Evolutionary conservation across 2,329 filamentous ascomycete genomes (phyloP), one percentile per base, ranked within the genome.

Genomic region (Xylariales sp.): DNA sequence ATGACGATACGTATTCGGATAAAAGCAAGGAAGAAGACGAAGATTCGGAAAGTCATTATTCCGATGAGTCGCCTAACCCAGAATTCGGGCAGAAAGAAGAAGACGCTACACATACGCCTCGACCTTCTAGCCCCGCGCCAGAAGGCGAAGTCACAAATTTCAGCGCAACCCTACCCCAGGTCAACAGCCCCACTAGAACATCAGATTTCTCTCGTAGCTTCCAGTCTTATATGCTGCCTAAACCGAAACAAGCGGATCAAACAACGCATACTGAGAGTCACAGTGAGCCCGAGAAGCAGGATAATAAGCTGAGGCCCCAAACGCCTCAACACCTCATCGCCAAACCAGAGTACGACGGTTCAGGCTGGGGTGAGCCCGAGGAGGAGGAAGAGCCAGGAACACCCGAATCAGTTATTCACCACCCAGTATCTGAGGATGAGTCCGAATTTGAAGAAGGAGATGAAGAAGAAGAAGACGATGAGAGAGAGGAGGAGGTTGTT

Each of bases 381-480:
- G 80, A 83, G 62, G 84, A 86, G 1, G 82, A 87, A 0, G 90
- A 91, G 69, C 89, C 89, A 9, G 87, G 89, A 41, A 97, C 93
- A 7, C 94, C 95, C 14, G 92, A 94, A 57, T 98, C 95, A 6
- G 94, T 98, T 28, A 95, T 97, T 71, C 92, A 93, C 69, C 92
- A 94, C 75, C 89, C 90, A 1, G 79, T 93, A 55, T 79, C 82
- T 2, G 82, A 85, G 52, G 80, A 81, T 34, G 70, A 69, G 16
- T 74, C 73, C 1, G 78, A 80, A 53, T 69, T 68, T 3, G 75
- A 80, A 23, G 81, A 83, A 1, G 81, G 84, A 8, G 82, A 85
- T 3, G 75, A 80, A 23, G 81, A 83, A 1, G 81, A 84, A 8
- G 82, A 85, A 9, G 76, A 78, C 6, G 62, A 69, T 9, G 59